Conservation (phyloP, 805 yeast species). For the Metschnikowia hibisci region DNA sequence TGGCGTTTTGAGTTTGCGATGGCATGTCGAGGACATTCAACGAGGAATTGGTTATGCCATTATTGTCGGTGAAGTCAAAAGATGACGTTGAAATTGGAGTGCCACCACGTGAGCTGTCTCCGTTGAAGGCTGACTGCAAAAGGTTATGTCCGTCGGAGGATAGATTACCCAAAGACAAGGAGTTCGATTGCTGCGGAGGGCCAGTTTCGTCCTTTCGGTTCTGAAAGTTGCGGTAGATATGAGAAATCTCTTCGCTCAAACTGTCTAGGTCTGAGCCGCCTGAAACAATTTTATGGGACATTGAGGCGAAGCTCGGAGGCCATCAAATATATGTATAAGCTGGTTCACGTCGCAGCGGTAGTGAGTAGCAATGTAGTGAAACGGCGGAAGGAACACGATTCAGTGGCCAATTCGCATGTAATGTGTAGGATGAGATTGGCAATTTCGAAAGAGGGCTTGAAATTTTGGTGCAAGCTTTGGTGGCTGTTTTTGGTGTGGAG, state of each 20-base stretch:
- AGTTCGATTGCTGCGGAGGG: not conserved
- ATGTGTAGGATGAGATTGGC: not conserved
- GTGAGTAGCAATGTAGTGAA: slow-evolving; percentile 2
- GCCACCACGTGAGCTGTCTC: slow-evolving; percentile 23
- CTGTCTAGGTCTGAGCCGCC: slow-evolving; percentile 14
- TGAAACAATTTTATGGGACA: slow-evolving; percentile 5
- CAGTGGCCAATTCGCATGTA: not conserved
- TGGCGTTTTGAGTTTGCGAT: slow-evolving; percentile 17
- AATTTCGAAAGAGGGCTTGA: not conserved
- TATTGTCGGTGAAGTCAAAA: slow-evolving; percentile 30
- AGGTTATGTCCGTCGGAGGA: not conserved
- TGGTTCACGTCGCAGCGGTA: slow-evolving; percentile 2
- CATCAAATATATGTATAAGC: not conserved
- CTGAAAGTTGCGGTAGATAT: slow-evolving; percentile 13
- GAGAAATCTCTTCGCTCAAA: slow-evolving; percentile 14
- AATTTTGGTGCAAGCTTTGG: not conserved
- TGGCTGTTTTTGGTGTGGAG: not conserved
- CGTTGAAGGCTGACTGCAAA: slow-evolving; percentile 8
- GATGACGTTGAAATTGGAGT: slow-evolving; percentile 29
- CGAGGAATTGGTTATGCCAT: slow-evolving; percentile 31
- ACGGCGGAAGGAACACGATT: not conserved
- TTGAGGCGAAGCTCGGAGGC: slow-evolving; percentile 1
- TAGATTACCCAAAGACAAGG: not conserved
- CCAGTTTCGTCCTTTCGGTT: not conserved
- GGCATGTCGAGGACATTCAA: slow-evolving; percentile 34